These are phyloP conservation scores for Cladosporium cucumerinum DNA, from an alignment of 2,329 filamentous ascomycete genomes.

Conservation along the genomic window DNA sequence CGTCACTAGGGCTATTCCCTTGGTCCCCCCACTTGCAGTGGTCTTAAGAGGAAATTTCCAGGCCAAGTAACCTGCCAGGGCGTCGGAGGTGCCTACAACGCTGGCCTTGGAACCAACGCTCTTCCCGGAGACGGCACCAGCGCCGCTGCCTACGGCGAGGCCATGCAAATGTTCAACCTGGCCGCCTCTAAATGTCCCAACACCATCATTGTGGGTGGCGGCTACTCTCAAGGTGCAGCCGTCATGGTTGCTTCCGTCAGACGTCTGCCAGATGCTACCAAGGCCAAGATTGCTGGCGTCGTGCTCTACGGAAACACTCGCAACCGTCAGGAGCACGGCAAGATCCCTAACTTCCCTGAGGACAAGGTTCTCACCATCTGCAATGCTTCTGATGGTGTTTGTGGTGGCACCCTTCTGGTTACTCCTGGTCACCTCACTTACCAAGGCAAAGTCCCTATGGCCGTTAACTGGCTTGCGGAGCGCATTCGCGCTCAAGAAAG, in stretches of 20 bases:
- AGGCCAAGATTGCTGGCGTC: constrained; percentile 35
- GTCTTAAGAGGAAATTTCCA: constrained; percentile 25
- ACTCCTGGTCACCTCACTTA: constrained; percentile 36
- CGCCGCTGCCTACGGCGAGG: constrained; percentile 24
- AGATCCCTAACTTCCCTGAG: constrained; percentile 35
- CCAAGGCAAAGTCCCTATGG: constrained; percentile 23
- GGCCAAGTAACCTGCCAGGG: constrained; percentile 29
- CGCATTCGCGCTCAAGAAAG: constrained; percentile 12
- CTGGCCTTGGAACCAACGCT: constrained; percentile 23
- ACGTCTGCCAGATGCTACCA: constrained; percentile 28
- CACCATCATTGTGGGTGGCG: constrained; percentile 27
- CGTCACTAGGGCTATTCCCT: constrained; percentile 22
- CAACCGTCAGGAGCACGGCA: constrained; percentile 37
- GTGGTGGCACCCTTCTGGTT: constrained; percentile 34
- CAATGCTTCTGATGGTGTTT: constrained; percentile 35
- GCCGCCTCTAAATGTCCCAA: constrained; percentile 29
- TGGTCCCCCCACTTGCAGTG: constrained; percentile 27
- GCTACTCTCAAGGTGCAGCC: constrained; percentile 40
- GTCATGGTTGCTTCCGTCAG: constrained; percentile 37
- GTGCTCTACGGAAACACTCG: constrained; percentile 42
- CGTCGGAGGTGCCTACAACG: constrained; percentile 27
- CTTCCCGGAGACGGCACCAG: constrained; percentile 23
- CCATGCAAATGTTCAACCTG: constrained; percentile 25
- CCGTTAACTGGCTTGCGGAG: constrained; percentile 29
- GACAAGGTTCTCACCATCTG: constrained; percentile 38